Conservation (phyloP, 495 filamentous ascomycete species). For the Jackrogersella minutella region DNA sequence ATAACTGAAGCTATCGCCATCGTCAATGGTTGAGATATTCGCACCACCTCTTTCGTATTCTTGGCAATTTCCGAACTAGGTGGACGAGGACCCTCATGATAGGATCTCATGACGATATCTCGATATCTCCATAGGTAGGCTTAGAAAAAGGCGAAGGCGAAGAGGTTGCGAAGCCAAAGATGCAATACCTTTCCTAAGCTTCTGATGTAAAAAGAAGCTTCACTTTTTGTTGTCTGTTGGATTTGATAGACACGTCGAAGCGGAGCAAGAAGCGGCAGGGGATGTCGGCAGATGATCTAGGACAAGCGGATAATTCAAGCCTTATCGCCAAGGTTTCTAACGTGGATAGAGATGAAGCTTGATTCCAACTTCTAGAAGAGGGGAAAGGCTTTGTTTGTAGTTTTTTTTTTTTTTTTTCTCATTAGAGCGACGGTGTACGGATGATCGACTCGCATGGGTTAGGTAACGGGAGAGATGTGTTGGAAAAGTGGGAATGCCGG, state of each 20-base stretch:
- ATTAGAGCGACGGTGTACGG: not conserved
- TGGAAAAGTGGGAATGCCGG: slow-evolving; percentile 1
- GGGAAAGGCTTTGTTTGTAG: slow-evolving; percentile 25
- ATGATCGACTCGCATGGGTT: slow-evolving; percentile 35
- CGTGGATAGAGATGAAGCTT: slow-evolving; percentile 33
- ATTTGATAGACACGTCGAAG: slow-evolving; percentile 23
- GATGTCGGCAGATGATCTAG: slow-evolving; percentile 32
- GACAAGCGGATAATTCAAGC: slow-evolving; percentile 39
- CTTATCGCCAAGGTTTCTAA: slow-evolving; percentile 36
- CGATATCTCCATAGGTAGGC: slow-evolving; percentile 24
- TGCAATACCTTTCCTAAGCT: slow-evolving; percentile 12
- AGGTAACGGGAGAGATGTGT: slow-evolving; percentile 14
- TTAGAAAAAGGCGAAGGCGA: slow-evolving; percentile 12
- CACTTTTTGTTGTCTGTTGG: not conserved
- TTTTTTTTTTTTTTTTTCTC: not conserved
- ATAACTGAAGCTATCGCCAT: slow-evolving; percentile 25
- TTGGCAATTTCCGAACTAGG: slow-evolving; percentile 26
- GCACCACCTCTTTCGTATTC: slow-evolving; percentile 15
- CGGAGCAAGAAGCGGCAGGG: slow-evolving; percentile 22
- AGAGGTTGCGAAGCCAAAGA: slow-evolving; percentile 8
- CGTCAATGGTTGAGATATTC: slow-evolving; percentile 17
- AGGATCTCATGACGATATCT: slow-evolving; percentile 25
- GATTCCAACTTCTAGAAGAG: slow-evolving; percentile 30
- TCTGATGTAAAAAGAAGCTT: slow-evolving; percentile 5
- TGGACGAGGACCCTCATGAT: slow-evolving; percentile 23